Evolutionary conservation across 371 early-diverging fungal genomes (phyloP).

Genomic region (Syncephalastrum racemosum): DNA sequence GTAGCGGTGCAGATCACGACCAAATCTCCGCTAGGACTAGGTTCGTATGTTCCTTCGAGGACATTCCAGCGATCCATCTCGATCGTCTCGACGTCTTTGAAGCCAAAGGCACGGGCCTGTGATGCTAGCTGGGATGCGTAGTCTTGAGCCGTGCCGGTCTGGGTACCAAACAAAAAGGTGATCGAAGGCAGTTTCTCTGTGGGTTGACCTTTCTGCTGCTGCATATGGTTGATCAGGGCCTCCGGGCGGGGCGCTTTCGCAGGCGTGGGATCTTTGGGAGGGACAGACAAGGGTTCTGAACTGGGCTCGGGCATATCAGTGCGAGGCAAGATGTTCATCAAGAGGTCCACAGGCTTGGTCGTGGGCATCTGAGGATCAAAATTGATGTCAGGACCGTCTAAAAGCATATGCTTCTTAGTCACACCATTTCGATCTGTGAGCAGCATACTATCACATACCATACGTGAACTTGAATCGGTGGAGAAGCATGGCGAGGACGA

Average conservation of each 20-base stretch:
- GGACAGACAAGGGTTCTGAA: constrained; percentile 5
- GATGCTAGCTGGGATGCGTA: constrained; percentile 44
- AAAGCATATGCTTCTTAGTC: not conserved
- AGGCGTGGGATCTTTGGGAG: not conserved
- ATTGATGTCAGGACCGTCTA: constrained; percentile 36
- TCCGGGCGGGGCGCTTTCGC: constrained; percentile 5
- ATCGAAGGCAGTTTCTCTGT: constrained; percentile 28
- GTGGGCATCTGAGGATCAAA: constrained; percentile 37
- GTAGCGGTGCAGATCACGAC: constrained; percentile 50
- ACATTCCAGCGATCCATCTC: constrained; percentile 54
- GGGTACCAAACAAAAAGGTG: constrained; percentile 55
- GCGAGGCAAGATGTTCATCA: constrained; percentile 38
- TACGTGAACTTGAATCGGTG: constrained; percentile 42
- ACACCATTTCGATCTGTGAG: not conserved
- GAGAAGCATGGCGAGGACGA: constrained; percentile 51
- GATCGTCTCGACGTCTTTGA: constrained; percentile 23
- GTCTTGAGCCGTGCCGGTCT: constrained; percentile 59
- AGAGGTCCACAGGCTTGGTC: constrained; percentile 37
- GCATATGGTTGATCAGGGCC: not conserved
- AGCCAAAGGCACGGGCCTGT: constrained; percentile 50
- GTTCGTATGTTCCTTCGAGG: constrained; percentile 30
- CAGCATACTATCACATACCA: constrained; percentile 12
- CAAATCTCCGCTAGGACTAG: constrained; percentile 27
- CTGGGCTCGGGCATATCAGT: constrained; percentile 40
- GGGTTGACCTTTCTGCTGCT: not conserved